Evolutionary conservation across 2,329 filamentous ascomycete genomes (phyloP), one percentile per base, ranked within the genome.

Genomic region (Botrytis porri): DNA sequence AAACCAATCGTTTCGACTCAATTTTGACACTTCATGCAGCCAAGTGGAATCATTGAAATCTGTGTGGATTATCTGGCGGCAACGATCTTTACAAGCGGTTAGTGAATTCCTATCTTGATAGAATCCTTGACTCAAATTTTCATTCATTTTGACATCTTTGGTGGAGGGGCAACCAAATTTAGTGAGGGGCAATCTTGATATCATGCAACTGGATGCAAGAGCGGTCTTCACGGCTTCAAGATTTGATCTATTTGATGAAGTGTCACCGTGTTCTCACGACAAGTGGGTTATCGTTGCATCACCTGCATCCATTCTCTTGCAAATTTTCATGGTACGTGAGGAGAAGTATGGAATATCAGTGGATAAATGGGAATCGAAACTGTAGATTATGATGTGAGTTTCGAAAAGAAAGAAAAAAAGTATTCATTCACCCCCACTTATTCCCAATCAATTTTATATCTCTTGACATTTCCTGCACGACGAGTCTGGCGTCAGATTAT

Each of bases 271-370:
- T 69, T 69, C 48, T 69, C 14, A 22, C 37, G 25, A 41, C 35
- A 32, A 59, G 65, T 69, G 65, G 65, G 54, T 69, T 41, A 12
- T 14, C 29, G 35, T 57, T 69, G 45, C 48, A 69, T 69, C 48
- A 59, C 63, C 43, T 59, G 35, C 65, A 41, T 69, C 48, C n/a
- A 39, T 51, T 66, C 45, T n/a, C 1, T 12, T 69, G 65, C 65
- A 69, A 69, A 69, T 59, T 69, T 69, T 59, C 35, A 69, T 57
- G 48, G 35, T 29, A 69, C 65, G 37, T 41, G 65, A 41, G 22
- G 37, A 37, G 60, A 41, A 62, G 51, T n/a, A n/a, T 32, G 35
- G 43, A 51, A 51, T 39, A 67, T 39, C 48, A 67, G 48, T 67
- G 48, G 29, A 32, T 59, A 29, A 59, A 69, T 54, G 65, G 48